These are phyloP conservation scores for Tylopilus sp. DNA, from an alignment of 768 basidiomycete genomes.

Conservation along the genomic window DNA sequence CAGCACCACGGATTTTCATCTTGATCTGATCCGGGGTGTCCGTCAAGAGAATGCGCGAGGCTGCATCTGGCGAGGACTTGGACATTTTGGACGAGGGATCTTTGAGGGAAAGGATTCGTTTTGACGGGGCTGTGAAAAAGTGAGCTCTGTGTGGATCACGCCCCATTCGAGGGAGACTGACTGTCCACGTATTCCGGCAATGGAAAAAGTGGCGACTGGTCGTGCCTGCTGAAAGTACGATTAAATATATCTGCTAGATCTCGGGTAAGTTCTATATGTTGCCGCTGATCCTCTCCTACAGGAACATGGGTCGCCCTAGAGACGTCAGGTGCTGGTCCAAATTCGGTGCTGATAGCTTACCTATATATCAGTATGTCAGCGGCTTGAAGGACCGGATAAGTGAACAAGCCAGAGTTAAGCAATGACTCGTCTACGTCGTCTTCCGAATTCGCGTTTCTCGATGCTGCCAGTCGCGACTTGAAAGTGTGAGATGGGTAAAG, in stretches of 20 bases:
- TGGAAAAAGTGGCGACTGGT: slow-evolving; percentile 55
- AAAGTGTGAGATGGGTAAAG: background rate
- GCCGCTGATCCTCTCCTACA: slow-evolving; percentile 94
- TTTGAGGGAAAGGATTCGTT: slow-evolving; percentile 80
- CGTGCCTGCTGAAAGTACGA: slow-evolving; percentile 46
- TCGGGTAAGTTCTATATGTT: slow-evolving; percentile 87
- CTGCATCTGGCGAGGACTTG: slow-evolving; percentile 76
- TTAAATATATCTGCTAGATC: slow-evolving; percentile 87
- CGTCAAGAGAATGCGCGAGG: slow-evolving; percentile 84
- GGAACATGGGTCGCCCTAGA: slow-evolving; percentile 86
- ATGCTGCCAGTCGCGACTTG: slow-evolving; percentile 72
- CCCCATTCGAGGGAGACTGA: slow-evolving; percentile 36
- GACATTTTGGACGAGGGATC: slow-evolving; percentile 93
- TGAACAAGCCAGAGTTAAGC: slow-evolving; percentile 82
- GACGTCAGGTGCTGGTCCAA: background rate
- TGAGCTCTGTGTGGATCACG: background rate
- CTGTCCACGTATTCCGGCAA: slow-evolving; percentile 72
- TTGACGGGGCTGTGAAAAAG: slow-evolving; percentile 58
- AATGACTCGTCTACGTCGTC: slow-evolving; percentile 78
- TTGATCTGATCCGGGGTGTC: slow-evolving; percentile 61
- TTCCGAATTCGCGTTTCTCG: slow-evolving; percentile 70
- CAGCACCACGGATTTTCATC: slow-evolving; percentile 72
- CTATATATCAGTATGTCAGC: slow-evolving; percentile 88
- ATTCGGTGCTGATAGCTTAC: slow-evolving; percentile 37
- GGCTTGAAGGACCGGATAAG: slow-evolving; percentile 91